Evolutionary conservation across 176 grass and related monocot genomes (phyloP), one percentile per base, ranked within the genome.

Genomic region (Eremochloa ophiuroides): DNA sequence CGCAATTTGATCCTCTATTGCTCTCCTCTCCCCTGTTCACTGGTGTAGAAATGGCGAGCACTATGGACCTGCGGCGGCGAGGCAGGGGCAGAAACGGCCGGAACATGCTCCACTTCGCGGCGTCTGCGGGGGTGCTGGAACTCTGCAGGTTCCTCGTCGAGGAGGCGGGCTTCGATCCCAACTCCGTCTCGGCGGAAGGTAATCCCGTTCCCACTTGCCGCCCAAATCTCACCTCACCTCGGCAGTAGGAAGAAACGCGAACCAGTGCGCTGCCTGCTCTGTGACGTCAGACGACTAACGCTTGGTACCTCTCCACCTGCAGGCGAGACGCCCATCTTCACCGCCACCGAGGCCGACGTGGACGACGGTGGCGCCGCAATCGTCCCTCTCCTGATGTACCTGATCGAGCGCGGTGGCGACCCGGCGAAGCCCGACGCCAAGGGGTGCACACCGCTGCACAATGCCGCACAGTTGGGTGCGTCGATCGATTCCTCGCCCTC

Each of bases 131-230:
- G 34, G 22, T 7, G 15, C 77, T 68, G 26, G 48, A 87, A 12
- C 23, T 71, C 42, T 84, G 79, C 69, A 83, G 74, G 80, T 87
- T 76, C 66, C 56, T 91, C 17, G 56, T 91, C 27, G 89, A 91
- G 80, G 75, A 83, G 17, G 42, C 43, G 8, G 69, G 74, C 31
- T 34, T 91, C 10, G 70, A 84, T 51, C 22, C 73, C 64, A 84
- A 91, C 40, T 66, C 64, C 0, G n/a, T 7, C 9, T 79, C 66
- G 47, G 47, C 16, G 17, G 47, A 50, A 50, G 47, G 47, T 50
- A 50, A 50, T 47, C 17, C 16, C 47, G 18, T 48, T 48, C 47
- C 5, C 4, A n/a, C n/a, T n/a, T n/a, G n/a, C n/a, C n/a, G n/a
- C n/a, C n/a, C n/a, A n/a, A n/a, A n/a, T n/a, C 15, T 47, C 1